Percentiles rank a stretch among this genome's conserved stretches.
Conservation (phyloP, 1,284 basidiomycete genomes). For the Schizopora paradoxa region DNA sequence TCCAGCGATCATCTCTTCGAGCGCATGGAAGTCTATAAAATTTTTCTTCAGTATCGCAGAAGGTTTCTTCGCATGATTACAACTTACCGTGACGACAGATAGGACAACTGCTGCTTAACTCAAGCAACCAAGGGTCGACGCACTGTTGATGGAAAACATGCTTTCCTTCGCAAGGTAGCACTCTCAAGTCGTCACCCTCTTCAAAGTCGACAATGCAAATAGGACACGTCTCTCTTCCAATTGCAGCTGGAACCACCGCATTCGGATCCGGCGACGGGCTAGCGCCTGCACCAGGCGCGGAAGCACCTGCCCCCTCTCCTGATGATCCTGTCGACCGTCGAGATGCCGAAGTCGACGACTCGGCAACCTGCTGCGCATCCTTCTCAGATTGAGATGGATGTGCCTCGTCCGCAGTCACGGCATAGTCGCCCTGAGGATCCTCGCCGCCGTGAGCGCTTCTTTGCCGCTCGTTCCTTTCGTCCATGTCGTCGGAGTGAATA, state of each 20-base stretch:
- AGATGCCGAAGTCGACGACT: no score
- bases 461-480: no score
- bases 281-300: no score
- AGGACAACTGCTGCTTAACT: slow-evolving; percentile 87
- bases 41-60: neutral
- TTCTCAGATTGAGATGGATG: no score
- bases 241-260: slow-evolving; percentile 46
- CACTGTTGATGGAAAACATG: slow-evolving; percentile 84
- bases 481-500: neutral
- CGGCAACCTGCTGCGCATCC: no score
- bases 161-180: slow-evolving; percentile 84
- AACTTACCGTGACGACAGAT: slow-evolving; percentile 80
- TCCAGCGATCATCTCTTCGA: slow-evolving; percentile 42
- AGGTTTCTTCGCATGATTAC: neutral
- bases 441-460: no score
- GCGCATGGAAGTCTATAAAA: slow-evolving; percentile 41
- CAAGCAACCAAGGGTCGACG: slow-evolving; percentile 83
- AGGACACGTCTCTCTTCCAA: slow-evolving; percentile 82
- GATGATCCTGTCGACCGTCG: no score
- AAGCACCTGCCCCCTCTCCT: no score
- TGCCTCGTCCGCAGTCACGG: no score
- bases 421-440: no score
- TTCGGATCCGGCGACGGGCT: slow-evolving; percentile 1
- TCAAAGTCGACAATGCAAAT: slow-evolving; percentile 93
- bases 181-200: slow-evolving; percentile 83